Evolutionary conservation across 2,329 filamentous ascomycete genomes (phyloP).

Genomic region (Fusarium udum): DNA sequence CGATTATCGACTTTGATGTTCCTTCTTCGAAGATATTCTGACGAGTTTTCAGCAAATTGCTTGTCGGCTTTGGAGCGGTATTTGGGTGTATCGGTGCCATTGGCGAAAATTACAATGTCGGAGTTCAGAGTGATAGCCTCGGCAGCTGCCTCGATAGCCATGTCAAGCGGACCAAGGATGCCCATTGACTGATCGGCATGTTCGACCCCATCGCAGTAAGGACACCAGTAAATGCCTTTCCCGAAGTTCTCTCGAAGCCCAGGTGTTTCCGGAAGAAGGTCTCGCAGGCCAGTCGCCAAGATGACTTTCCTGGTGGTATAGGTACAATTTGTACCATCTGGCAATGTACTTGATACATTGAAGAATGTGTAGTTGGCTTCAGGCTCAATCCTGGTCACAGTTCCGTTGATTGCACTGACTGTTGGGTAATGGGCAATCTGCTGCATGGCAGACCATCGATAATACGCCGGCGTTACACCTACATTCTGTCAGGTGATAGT

Average conservation of each 20-base stretch:
- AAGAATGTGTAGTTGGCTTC: background rate
- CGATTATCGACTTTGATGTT: background rate
- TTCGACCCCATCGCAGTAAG: background rate
- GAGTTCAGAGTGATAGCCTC: background rate
- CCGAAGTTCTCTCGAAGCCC: background rate
- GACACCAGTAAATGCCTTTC: background rate
- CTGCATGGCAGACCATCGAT: background rate
- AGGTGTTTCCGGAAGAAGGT: background rate
- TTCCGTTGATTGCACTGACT: background rate
- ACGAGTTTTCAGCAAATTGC: background rate
- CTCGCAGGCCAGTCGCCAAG: background rate
- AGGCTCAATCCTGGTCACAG: background rate
- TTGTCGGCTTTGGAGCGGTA: background rate
- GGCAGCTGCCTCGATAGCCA: background rate
- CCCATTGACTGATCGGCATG: background rate
- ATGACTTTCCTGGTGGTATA: background rate
- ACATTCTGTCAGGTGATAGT: background rate
- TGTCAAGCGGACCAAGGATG: background rate
- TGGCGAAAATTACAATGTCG: background rate
- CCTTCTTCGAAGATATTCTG: background rate
- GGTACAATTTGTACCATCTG: background rate
- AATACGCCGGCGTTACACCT: background rate
- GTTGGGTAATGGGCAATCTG: background rate
- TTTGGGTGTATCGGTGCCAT: background rate
- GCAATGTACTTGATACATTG: background rate